Percentiles rank a stretch among this genome's conserved stretches.
Conservation (phyloP, 169 alveolate species). For the Plasmodium chabaudi region DNA sequence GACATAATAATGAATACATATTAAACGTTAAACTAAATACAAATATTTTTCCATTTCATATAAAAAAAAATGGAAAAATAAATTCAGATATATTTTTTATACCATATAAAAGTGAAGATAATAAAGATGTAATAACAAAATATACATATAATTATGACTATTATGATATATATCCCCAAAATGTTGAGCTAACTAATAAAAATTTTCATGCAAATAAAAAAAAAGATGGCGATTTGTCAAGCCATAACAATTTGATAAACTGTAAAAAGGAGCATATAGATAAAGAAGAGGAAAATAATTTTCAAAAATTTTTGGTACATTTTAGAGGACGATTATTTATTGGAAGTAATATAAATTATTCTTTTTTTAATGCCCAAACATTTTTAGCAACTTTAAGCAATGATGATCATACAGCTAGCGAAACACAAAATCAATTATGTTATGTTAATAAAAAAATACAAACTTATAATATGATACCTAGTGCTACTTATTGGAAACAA, state of each 20-base stretch:
- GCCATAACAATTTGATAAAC: not conserved
- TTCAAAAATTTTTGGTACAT: slow-evolving; percentile 57
- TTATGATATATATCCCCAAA: slow-evolving; percentile 41
- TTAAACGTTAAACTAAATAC: slow-evolving; percentile 13
- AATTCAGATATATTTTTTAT: slow-evolving; percentile 61
- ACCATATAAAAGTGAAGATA: slow-evolving; percentile 54
- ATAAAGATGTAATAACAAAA: slow-evolving; percentile 37
- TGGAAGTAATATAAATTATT: slow-evolving; percentile 36
- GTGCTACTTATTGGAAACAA: slow-evolving; percentile 70
- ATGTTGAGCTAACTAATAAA: slow-evolving; percentile 35
- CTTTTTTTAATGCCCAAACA: slow-evolving; percentile 53
- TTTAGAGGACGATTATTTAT: slow-evolving; percentile 69
- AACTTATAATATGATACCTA: slow-evolving; percentile 44
- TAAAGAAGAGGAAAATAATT: not conserved
- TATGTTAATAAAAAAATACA: slow-evolving; percentile 54
- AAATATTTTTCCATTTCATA: slow-evolving; percentile 48
- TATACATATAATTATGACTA: slow-evolving; percentile 58
- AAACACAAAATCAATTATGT: not conserved
- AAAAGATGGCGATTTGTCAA: not conserved
- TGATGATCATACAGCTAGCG: not conserved
- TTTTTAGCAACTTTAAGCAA: slow-evolving; percentile 25
- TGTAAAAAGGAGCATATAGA: slow-evolving; percentile 11
- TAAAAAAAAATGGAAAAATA: slow-evolving; percentile 46
- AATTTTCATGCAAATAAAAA: slow-evolving; percentile 35
- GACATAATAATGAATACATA: slow-evolving; percentile 7